These are phyloP conservation scores for Arbutus unedo DNA, from an alignment of 148 eudicot genomes.

Conservation along the genomic window DNA sequence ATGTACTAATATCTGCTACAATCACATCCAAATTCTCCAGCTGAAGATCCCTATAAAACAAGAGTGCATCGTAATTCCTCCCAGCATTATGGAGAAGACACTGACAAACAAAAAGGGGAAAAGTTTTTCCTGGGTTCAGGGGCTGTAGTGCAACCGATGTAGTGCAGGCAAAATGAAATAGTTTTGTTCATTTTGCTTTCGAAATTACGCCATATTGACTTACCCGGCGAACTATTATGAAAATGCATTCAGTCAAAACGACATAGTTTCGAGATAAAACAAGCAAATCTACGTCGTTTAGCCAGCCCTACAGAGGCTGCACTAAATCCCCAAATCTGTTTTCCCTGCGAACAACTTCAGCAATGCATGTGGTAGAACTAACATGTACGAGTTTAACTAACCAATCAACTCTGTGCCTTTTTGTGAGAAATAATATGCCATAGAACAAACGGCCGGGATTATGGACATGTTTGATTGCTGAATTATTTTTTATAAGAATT, in stretches of 20 bases:
- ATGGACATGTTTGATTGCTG: too few relatives aligned
- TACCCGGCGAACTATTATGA: too few relatives aligned
- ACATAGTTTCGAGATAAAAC: too few relatives aligned
- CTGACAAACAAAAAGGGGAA: background rate
- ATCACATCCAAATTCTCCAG: slow-evolving; percentile 77
- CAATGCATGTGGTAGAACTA: background rate
- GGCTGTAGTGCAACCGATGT: too few relatives aligned
- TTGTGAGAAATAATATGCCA: background rate
- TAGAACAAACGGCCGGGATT: background rate
- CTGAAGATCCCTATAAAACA: slow-evolving; percentile 52
- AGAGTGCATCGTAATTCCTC: background rate
- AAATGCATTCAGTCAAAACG: too few relatives aligned
- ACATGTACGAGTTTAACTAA: background rate
- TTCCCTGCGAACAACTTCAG: background rate
- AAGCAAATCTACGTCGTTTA: too few relatives aligned
- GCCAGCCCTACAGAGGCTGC: too few relatives aligned
- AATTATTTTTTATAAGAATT: too few relatives aligned
- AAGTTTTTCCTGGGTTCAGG: background rate
- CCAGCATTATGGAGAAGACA: background rate
- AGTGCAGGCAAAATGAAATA: too few relatives aligned
- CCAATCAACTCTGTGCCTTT: background rate
- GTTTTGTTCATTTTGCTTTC: too few relatives aligned
- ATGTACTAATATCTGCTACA: slow-evolving; percentile 82
- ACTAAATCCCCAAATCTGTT: too few relatives aligned
- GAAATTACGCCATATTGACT: too few relatives aligned